phyloP scores from a whole-genome alignment of 352 stramenopile genomes.

The Phytophthora idaei region DNA sequence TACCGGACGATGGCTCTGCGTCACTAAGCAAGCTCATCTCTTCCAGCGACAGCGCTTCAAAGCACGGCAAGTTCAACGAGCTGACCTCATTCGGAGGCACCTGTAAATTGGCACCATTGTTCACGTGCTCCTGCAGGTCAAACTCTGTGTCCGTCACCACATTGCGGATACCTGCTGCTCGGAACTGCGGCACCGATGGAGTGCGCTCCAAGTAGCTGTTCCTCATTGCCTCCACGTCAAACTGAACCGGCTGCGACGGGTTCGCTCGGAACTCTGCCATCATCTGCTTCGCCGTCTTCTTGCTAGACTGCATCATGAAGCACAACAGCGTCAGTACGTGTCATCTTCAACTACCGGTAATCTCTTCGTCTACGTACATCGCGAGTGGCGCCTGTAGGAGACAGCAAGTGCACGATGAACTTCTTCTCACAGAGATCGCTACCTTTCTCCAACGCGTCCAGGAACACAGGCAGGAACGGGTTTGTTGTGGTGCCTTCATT shows the following conservation, averaged over 20 bases:
- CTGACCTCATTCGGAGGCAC: slow-evolving; percentile 76
- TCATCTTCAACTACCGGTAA: neutral
- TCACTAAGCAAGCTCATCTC: slow-evolving; percentile 68
- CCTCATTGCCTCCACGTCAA: slow-evolving; percentile 71
- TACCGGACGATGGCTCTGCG: slow-evolving; percentile 29
- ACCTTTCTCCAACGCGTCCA: slow-evolving; percentile 80
- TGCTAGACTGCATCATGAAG: slow-evolving; percentile 40
- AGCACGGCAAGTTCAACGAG: slow-evolving; percentile 68
- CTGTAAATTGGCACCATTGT: slow-evolving; percentile 77
- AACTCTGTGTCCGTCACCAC: slow-evolving; percentile 83
- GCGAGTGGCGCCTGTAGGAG: slow-evolving; percentile 44
- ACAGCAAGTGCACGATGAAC: slow-evolving; percentile 76
- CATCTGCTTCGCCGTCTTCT: slow-evolving; percentile 80
- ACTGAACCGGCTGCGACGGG: slow-evolving; percentile 48
- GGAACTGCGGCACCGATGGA: slow-evolving; percentile 77
- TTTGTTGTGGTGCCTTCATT: slow-evolving; percentile 79
- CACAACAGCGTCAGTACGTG: slow-evolving; percentile 9
- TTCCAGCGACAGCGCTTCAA: slow-evolving; percentile 73
- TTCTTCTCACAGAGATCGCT: slow-evolving; percentile 81
- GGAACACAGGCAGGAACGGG: slow-evolving; percentile 88
- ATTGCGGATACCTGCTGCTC: slow-evolving; percentile 75
- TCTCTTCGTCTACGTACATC: slow-evolving; percentile 44
- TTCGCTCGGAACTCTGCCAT: slow-evolving; percentile 68
- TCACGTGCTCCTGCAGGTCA: slow-evolving; percentile 83
- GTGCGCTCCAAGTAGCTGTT: slow-evolving; percentile 79